Conservation (phyloP, 2,329 filamentous ascomycete genomes). For the Waltergamsia citrina region DNA sequence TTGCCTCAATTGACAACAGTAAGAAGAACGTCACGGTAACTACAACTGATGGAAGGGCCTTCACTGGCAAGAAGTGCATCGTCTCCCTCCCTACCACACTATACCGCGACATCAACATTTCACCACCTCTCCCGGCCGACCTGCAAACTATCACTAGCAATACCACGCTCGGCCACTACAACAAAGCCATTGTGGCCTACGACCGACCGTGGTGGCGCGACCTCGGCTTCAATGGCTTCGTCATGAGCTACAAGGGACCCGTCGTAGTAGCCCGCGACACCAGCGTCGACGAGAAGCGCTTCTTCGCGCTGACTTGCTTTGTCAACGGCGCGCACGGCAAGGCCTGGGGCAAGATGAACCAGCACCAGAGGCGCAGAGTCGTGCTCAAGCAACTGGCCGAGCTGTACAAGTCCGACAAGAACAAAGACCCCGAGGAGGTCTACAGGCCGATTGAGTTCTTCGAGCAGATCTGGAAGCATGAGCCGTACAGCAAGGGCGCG, state of each 20-base stretch:
- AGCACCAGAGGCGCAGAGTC: conserved; percentile 14
- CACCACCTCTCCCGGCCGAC: conserved; percentile 28
- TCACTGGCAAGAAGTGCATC: conserved; percentile 27
- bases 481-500: conserved; percentile 21
- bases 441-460: conserved; percentile 17
- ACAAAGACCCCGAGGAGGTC: conserved; percentile 6
- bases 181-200: conserved; percentile 27
- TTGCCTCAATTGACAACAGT: conserved; percentile 13
- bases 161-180: conserved; percentile 31
- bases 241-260: conserved; percentile 28
- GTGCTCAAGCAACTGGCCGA: conserved; percentile 23
- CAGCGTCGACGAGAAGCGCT: conserved; percentile 16
- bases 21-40: conserved; percentile 8
- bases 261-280: conserved; percentile 29
- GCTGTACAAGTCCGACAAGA: too few relatives aligned
- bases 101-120: conserved; percentile 33
- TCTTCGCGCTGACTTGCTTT: conserved; percentile 29
- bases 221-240: conserved; percentile 24
- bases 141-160: conserved; percentile 22
- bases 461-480: conserved; percentile 21
- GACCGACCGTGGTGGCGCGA: conserved; percentile 22
- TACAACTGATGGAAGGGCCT: conserved; percentile 11
- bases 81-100: conserved; percentile 39
- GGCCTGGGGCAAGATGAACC: conserved; percentile 19
- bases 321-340: conserved; percentile 24